Percentiles rank a stretch among this genome's conserved stretches.
Conservation (phyloP, 176 grass and related monocot species). For the Thalia dealbata region DNA sequence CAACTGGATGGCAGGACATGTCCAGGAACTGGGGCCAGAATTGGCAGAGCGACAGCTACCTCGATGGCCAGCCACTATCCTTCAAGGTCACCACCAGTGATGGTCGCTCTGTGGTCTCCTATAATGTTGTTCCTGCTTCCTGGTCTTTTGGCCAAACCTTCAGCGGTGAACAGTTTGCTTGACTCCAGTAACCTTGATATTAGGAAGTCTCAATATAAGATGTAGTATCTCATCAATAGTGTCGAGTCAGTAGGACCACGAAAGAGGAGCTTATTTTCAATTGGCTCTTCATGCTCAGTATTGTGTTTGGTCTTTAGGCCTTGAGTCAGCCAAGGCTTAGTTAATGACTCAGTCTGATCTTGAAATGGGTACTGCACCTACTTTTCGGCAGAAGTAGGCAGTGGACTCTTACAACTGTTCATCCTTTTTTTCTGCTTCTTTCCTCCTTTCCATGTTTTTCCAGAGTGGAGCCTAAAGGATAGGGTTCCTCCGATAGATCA, state of each 20-base stretch:
- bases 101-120: slow-evolving; percentile 12
- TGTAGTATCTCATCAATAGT: not conserved
- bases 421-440: not conserved
- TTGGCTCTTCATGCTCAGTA: not conserved
- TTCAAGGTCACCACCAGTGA: slow-evolving; percentile 22
- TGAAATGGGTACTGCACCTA: not conserved
- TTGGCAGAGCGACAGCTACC: slow-evolving; percentile 15
- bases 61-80: slow-evolving; percentile 14
- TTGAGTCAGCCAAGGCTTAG: not conserved
- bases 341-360: not conserved
- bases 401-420: slow-evolving; percentile 12
- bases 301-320: not conserved
- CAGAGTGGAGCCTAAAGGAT: not conserved
- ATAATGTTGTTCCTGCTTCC: slow-evolving; percentile 12
- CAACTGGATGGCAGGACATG: slow-evolving; percentile 19
- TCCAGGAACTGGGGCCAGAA: slow-evolving; percentile 30
- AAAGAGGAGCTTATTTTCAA: not conserved
- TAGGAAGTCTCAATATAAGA: not conserved
- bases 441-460: not conserved
- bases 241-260: not conserved
- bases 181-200: not conserved
- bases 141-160: slow-evolving; percentile 21
- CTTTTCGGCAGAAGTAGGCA: not conserved
- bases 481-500: not conserved
- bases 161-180: slow-evolving; percentile 12